Evolutionary conservation across 1,284 basidiomycete species (phyloP).

Genomic region (Malassezia cuniculi): DNA sequence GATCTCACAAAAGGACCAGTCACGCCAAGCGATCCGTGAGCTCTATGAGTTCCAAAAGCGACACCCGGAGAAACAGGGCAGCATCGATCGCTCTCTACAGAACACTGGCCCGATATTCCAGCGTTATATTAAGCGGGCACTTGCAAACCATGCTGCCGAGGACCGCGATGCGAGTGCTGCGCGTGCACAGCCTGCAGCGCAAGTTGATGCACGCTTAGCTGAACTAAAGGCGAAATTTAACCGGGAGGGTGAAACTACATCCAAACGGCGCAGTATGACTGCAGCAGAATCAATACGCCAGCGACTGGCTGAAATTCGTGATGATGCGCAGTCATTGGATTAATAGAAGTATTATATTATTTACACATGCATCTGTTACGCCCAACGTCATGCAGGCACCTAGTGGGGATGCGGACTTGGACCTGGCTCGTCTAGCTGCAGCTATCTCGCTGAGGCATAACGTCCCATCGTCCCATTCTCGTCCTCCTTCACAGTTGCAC

Average conservation of each 20-base stretch:
- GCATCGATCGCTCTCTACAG: slow-evolving; percentile 53
- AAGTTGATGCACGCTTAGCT: slow-evolving; percentile 29
- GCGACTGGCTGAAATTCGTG: no score
- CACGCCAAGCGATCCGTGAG: slow-evolving; percentile 79
- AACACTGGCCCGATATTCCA: slow-evolving; percentile 48
- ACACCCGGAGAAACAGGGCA: slow-evolving; percentile 71
- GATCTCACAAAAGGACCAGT: slow-evolving; percentile 69
- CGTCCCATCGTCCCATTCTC: no score
- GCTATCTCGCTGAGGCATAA: no score
- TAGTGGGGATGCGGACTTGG: no score
- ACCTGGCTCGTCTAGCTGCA: no score
- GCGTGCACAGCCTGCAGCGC: slow-evolving; percentile 27
- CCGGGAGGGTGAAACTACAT: slow-evolving; percentile 7
- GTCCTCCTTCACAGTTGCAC: no score
- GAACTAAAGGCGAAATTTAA: slow-evolving; percentile 34
- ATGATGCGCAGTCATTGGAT: no score
- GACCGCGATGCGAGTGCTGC: slow-evolving; percentile 53
- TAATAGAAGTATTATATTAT: no score
- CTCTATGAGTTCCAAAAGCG: slow-evolving; percentile 85
- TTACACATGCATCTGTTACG: no score
- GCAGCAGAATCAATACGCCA: no score
- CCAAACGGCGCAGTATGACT: no score
- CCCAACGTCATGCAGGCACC: no score
- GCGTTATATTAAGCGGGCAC: slow-evolving; percentile 46
- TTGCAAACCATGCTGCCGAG: slow-evolving; percentile 58